Evolutionary conservation across 345 rosid species (phyloP).

Genomic region (Eucalyptus brandiana): DNA sequence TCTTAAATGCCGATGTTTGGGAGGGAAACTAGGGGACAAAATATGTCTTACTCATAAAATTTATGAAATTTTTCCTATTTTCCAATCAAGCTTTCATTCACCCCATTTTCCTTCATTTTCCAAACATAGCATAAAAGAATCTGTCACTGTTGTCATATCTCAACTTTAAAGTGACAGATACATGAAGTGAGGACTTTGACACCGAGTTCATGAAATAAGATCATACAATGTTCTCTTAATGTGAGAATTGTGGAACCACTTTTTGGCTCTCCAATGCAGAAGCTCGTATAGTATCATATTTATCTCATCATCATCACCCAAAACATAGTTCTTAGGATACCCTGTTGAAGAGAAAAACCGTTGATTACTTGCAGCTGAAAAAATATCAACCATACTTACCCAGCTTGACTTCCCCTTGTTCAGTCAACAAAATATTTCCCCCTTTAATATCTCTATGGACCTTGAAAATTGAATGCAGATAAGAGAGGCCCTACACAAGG

Average conservation of each 20-base stretch:
- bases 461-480: slow-evolving; percentile 94
- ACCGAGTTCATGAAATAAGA: neutral
- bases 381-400: slow-evolving; percentile 46
- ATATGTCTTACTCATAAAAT: neutral
- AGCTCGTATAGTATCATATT: neutral
- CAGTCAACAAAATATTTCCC: slow-evolving; percentile 95
- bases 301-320: neutral
- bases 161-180: neutral
- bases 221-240: neutral
- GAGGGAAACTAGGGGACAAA: neutral
- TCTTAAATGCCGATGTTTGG: neutral
- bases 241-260: neutral
- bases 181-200: neutral
- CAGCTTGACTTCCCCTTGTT: slow-evolving; percentile 98
- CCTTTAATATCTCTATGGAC: slow-evolving; percentile 99
- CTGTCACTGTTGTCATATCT: neutral
- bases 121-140: neutral
- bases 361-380: neutral
- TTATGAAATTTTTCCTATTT: neutral
- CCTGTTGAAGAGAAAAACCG: neutral
- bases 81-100: neutral
- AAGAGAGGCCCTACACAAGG: slow-evolving; percentile 73
- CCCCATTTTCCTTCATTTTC: neutral
- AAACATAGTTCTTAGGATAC: neutral
- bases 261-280: neutral